phyloP scores from a whole-genome alignment of 306 rosid genomes.

The Dalbergia cultrata region DNA sequence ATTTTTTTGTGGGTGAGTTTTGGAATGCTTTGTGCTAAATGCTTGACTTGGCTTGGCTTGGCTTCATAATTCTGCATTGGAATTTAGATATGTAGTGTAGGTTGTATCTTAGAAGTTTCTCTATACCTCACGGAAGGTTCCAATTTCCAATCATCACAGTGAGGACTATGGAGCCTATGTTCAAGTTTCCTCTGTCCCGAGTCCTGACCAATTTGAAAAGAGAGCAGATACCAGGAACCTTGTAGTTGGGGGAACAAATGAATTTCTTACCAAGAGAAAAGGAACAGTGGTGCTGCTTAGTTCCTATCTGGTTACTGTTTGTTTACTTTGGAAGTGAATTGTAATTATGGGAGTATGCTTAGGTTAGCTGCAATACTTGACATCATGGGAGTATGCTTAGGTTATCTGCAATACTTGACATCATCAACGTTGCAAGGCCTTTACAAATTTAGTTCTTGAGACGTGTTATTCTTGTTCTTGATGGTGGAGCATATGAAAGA shows the following conservation, averaged over 20 bases:
- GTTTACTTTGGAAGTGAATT: conserved; percentile 18
- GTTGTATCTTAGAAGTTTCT: conserved; percentile 5
- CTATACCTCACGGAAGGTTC: conserved; percentile 15
- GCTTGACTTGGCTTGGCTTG: background rate
- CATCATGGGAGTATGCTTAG: conserved; percentile 12
- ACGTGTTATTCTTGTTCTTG: conserved; percentile 14
- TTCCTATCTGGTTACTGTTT: conserved; percentile 16
- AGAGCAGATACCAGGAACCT: background rate
- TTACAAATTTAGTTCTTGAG: background rate
- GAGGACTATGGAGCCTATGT: conserved; percentile 1
- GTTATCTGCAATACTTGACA: background rate
- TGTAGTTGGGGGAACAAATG: background rate
- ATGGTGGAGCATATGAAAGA: conserved; percentile 13
- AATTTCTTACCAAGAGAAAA: too few species aligned
- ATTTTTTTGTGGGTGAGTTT: conserved; percentile 22
- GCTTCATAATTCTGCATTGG: background rate
- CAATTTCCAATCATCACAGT: background rate
- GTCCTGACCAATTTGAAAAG: background rate
- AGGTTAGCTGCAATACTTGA: too few species aligned
- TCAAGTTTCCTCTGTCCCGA: background rate
- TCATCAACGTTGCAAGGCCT: background rate
- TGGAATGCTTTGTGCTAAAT: conserved; percentile 25
- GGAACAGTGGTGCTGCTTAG: background rate
- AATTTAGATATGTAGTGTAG: background rate
- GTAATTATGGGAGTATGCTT: conserved; percentile 16